Evolutionary conservation across 129 eudicot genomes (phyloP), one percentile per base, ranked within the genome.

Genomic region (Escallonia rubra): DNA sequence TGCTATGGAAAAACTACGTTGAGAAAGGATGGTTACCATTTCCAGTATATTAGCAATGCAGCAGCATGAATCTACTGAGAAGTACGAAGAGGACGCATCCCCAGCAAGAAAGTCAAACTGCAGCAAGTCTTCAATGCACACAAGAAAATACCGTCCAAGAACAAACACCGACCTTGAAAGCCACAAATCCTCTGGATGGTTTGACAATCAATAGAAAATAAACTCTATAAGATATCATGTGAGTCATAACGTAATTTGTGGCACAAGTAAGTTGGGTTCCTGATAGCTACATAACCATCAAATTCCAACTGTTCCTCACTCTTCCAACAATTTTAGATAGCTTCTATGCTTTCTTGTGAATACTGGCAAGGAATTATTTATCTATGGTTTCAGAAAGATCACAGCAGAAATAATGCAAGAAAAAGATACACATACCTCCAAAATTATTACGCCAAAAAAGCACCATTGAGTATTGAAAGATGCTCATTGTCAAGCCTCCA

Each of bases 401-500:
- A 50, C 55, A 8, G 3, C 55, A 50, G 12, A 50, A n/a, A 50
- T 50, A 50, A 50, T 50, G 55, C 55, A 11, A 3, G 12, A 8
- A 50, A 50, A 8, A 50, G 7, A 5, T 38, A 51, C 51, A 58
- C 53, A 64, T 85, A 85, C 96, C 96, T 85, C 70, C 12, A 14
- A 66, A 61, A 57, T 40, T 67, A 47, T 74, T 72, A 65, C 60
- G 78, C 69, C 77, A 67, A 49, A 80, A 85, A 13, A 72, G 77
- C 67, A 88, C 91, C 96, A 85, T 85, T 12, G 86, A 74, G 59
- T 85, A 87, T 62, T 79, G 90, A 65, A 74, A 80, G 53, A 88
- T 82, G 82, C 74, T 85, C 47, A 79, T 75, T 52, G 80, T 76
- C 56, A 76, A 84, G 50, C 86, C 81, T 57, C 86, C 82, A 58